Conservation (phyloP, 768 basidiomycete species). For the Boletus sp. region DNA sequence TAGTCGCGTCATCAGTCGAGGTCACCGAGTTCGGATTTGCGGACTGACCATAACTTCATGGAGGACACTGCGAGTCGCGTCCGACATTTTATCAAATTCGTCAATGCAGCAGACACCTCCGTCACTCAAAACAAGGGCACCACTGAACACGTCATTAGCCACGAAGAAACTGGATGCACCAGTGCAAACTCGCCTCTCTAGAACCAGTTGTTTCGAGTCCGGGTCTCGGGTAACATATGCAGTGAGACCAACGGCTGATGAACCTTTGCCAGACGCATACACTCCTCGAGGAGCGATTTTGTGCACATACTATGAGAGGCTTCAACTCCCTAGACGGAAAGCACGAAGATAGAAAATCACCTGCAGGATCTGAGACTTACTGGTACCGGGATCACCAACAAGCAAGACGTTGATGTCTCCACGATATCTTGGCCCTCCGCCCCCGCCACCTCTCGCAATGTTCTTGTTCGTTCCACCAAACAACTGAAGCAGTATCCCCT, state of each 20-base stretch:
- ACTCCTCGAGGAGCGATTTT: slow-evolving; percentile 98
- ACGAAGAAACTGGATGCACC: not conserved
- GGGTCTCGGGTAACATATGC: slow-evolving; percentile 98
- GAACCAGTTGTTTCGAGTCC: slow-evolving; percentile 95
- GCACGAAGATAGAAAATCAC: slow-evolving; percentile 38
- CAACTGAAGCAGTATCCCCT: slow-evolving; percentile 91
- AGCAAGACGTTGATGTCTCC: slow-evolving; percentile 98
- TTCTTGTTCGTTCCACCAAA: slow-evolving; percentile 99
- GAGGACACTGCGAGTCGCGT: slow-evolving; percentile 92
- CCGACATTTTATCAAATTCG: slow-evolving; percentile 99
- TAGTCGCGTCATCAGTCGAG: slow-evolving; percentile 29
- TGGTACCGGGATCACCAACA: slow-evolving; percentile 96
- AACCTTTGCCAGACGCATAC: slow-evolving; percentile 96
- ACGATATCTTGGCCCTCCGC: slow-evolving; percentile 92
- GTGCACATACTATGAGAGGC: slow-evolving; percentile 78
- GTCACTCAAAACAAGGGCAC: slow-evolving; percentile 90
- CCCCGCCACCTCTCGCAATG: slow-evolving; percentile 88
- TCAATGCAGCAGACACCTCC: slow-evolving; percentile 99
- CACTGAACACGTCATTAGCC: slow-evolving; percentile 43
- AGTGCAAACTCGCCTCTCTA: slow-evolving; percentile 71
- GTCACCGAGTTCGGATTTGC: not conserved
- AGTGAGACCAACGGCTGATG: slow-evolving; percentile 96
- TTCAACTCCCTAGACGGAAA: not conserved
- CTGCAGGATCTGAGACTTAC: slow-evolving; percentile 93
- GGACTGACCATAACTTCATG: slow-evolving; percentile 93